A percentile compares a stretch with the other conserved stretches of the same genome.
phyloP scores from a whole-genome alignment of 164 flowering plant species.

The Vitis rupestris region DNA sequence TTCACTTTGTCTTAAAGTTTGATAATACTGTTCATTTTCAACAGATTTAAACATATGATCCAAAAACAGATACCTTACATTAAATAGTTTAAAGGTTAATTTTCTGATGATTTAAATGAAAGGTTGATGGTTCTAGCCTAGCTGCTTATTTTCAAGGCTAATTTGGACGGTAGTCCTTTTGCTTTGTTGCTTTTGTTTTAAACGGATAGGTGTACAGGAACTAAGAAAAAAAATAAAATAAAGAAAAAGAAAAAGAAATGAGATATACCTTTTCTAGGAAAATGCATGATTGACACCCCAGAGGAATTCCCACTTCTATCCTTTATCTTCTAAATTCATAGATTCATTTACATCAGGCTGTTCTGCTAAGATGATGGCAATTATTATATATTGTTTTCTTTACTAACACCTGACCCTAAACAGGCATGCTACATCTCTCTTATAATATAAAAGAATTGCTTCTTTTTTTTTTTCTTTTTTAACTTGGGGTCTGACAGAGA shows the following conservation, averaged over 20 bases:
- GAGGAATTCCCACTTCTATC: conserved; percentile 20
- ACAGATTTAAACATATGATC: too few relatives aligned
- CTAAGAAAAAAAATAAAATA: too few relatives aligned
- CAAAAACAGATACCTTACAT: too few relatives aligned
- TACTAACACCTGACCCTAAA: conserved; percentile 39
- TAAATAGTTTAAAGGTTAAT: too few relatives aligned
- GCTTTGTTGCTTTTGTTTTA: too few relatives aligned
- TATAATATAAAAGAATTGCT: conserved; percentile 16
- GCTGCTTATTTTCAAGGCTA: too few relatives aligned
- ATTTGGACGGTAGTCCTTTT: too few relatives aligned
- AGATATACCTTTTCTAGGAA: conserved; percentile 7
- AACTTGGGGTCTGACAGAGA: conserved; percentile 27
- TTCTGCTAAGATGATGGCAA: conserved; percentile 9
- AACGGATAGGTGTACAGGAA: too few relatives aligned
- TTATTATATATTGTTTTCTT: conserved; percentile 22
- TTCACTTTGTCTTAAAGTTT: not conserved
- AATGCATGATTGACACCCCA: conserved; percentile 21
- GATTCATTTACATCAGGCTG: conserved; percentile 11
- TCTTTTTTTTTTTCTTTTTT: conserved; percentile 14
- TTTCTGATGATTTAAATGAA: too few relatives aligned
- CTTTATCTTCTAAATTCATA: conserved; percentile 14
- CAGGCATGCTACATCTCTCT: conserved; percentile 57
- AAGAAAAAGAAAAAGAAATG: not conserved
- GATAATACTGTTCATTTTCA: not conserved
- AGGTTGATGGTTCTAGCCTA: too few relatives aligned